Percentiles rank a stretch among this genome's conserved stretches.
phyloP scores from a whole-genome alignment of 2,329 filamentous ascomycete genomes.

The Penicillium occitanis region DNA sequence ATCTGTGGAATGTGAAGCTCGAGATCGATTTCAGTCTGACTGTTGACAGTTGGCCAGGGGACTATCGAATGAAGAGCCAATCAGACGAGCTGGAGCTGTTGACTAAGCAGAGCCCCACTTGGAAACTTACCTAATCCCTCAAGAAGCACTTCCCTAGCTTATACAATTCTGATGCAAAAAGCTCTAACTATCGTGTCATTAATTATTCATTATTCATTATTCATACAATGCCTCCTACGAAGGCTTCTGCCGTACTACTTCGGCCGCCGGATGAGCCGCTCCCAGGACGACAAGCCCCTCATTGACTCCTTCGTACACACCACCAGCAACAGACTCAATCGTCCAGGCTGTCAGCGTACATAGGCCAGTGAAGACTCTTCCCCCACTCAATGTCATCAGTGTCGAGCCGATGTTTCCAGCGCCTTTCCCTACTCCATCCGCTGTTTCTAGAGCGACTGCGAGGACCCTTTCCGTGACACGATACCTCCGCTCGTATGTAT shows the following conservation, averaged over 20 bases:
- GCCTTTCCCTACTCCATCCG: conserved; percentile 55
- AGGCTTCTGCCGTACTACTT: background rate
- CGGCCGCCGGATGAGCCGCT: conserved; percentile 24
- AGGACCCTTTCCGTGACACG: conserved; percentile 62
- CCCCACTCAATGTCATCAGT: conserved; percentile 63
- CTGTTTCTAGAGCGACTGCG: conserved; percentile 52
- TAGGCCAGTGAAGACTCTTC: conserved; percentile 61
- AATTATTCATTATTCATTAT: background rate
- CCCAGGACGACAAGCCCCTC: conserved; percentile 55
- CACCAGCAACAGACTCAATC: conserved; percentile 63
- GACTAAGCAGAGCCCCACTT: background rate
- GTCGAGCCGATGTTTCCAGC: conserved; percentile 55
- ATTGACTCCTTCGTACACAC: conserved; percentile 63
- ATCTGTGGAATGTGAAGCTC: background rate
- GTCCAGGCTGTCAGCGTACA: conserved; percentile 61
- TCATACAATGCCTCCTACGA: background rate
- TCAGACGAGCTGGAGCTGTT: background rate
- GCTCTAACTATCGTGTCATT: background rate
- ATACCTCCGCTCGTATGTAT: conserved; percentile 65
- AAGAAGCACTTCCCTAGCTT: background rate
- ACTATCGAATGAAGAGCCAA: background rate
- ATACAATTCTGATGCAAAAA: background rate
- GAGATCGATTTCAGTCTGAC: background rate
- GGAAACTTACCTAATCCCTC: background rate
- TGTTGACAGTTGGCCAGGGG: background rate